These are phyloP conservation scores for Microsporum canis DNA, from an alignment of 2,329 filamentous ascomycete genomes.

Conservation along the genomic window DNA sequence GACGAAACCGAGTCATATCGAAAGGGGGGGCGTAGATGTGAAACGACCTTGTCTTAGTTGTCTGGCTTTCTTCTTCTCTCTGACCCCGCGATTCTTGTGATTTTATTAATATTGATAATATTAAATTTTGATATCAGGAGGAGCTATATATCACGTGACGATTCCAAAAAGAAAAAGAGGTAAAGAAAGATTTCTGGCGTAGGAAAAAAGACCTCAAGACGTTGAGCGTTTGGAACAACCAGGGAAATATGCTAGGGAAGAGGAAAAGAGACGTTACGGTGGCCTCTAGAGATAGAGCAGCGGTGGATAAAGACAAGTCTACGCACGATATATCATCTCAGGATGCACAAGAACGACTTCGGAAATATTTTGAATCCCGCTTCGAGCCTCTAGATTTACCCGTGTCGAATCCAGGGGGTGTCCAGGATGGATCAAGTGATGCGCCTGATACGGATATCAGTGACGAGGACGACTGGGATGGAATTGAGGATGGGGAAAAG, in stretches of 20 bases:
- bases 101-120: not conserved
- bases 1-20: slow-evolving; percentile 80
- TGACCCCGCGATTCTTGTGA: not conserved
- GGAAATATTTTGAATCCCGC: slow-evolving; percentile 73
- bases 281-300: slow-evolving; percentile 18
- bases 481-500: slow-evolving; percentile 45
- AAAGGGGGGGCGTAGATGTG: not conserved
- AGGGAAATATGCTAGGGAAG: slow-evolving; percentile 34
- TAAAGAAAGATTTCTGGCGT: not conserved
- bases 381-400: slow-evolving; percentile 59
- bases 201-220: not conserved
- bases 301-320: slow-evolving; percentile 17
- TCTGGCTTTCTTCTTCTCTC: not conserved
- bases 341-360: slow-evolving; percentile 63
- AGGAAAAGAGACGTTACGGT: slow-evolving; percentile 36
- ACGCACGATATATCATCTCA: slow-evolving; percentile 27
- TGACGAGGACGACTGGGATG: slow-evolving; percentile 46
- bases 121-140: not conserved
- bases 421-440: slow-evolving; percentile 9
- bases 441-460: slow-evolving; percentile 17
- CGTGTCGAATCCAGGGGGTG: slow-evolving; percentile 12
- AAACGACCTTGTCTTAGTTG: not conserved
- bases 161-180: not conserved
- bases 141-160: not conserved
- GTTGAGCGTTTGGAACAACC: not conserved